Evolutionary conservation across 352 stramenopile species (phyloP).

Genomic region (Pythium aristosporum): DNA sequence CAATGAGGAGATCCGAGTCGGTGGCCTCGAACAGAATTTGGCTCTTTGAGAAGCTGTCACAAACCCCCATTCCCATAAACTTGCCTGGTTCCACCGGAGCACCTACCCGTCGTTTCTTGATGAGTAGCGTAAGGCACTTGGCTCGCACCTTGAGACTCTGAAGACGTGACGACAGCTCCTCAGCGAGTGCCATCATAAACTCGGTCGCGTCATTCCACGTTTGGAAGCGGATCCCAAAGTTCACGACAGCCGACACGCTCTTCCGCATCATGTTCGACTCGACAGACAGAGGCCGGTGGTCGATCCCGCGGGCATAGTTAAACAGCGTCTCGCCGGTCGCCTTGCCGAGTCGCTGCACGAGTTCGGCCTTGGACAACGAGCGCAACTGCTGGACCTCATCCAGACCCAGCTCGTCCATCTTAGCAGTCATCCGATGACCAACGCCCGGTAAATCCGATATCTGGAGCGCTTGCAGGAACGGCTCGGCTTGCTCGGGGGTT

Average conservation of each 20-base stretch:
- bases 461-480: slow-evolving; percentile 65
- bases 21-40: slow-evolving; percentile 57
- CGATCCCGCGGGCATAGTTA: slow-evolving; percentile 73
- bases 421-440: slow-evolving; percentile 56
- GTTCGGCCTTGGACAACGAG: slow-evolving; percentile 41
- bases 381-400: slow-evolving; percentile 64
- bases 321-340: slow-evolving; percentile 71
- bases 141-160: slow-evolving; percentile 53
- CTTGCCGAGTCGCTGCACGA: slow-evolving; percentile 67
- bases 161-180: slow-evolving; percentile 71
- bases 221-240: slow-evolving; percentile 92
- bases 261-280: slow-evolving; percentile 79
- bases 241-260: slow-evolving; percentile 90
- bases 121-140: slow-evolving; percentile 73
- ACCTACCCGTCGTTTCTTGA: slow-evolving; percentile 78
- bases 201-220: slow-evolving; percentile 64
- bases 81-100: slow-evolving; percentile 77
- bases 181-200: slow-evolving; percentile 79
- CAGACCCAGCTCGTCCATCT: slow-evolving; percentile 71
- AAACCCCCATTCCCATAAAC: slow-evolving; percentile 86
- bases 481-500: slow-evolving; percentile 39
- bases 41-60: slow-evolving; percentile 85
- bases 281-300: slow-evolving; percentile 64
- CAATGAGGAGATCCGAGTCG: slow-evolving; percentile 53
- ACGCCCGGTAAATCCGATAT: slow-evolving; percentile 83